Conservation (phyloP, 129 eudicot genomes). For the Gnaphalium uliginosum region DNA sequence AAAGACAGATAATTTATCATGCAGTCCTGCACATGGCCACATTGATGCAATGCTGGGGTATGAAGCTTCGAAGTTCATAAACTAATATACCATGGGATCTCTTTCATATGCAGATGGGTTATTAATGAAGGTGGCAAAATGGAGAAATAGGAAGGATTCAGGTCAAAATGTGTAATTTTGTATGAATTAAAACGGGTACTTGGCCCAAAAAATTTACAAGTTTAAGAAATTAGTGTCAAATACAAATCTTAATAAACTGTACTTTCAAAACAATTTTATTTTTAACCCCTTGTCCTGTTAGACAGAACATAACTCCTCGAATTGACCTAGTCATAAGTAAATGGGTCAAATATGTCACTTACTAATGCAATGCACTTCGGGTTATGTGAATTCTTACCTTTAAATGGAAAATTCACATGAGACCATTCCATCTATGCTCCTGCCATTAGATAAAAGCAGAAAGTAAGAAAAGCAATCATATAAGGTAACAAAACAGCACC, state of each 20-base stretch:
- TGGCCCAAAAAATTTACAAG: not conserved
- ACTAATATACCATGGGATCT: not conserved
- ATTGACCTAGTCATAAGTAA: not conserved
- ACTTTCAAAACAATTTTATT: too few species aligned
- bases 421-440: constrained; percentile 22
- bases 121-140: not conserved
- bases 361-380: not conserved
- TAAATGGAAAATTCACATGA: constrained; percentile 9
- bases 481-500: constrained; percentile 8
- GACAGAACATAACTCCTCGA: not conserved
- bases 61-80: too few species aligned
- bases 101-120: not conserved
- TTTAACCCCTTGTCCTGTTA: not conserved
- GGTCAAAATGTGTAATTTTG: not conserved
- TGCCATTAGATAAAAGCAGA: constrained; percentile 16
- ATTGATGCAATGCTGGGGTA: constrained; percentile 3
- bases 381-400: constrained; percentile 17
- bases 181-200: not conserved
- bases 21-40: not conserved
- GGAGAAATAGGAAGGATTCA: too few species aligned
- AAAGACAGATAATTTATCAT: not conserved
- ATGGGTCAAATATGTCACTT: not conserved
- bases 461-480: constrained; percentile 5
- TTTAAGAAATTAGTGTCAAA: not conserved
- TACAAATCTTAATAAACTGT: not conserved